These are phyloP conservation scores for Pythium chondricola DNA, from an alignment of 352 stramenopile genomes.

Conservation along the genomic window DNA sequence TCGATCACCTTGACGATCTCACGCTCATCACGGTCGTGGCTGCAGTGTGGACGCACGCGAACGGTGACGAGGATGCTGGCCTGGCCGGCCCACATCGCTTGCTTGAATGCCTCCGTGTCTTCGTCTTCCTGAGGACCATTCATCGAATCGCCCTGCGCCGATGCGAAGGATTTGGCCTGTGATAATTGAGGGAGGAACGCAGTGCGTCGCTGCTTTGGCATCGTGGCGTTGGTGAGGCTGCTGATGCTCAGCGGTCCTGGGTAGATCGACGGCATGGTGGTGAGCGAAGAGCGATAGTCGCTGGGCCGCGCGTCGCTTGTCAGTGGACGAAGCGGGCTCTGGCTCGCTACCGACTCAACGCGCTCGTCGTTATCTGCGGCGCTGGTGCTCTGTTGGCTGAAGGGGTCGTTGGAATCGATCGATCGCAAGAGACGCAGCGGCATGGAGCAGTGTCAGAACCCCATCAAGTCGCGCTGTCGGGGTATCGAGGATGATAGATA, in stretches of 20 bases:
- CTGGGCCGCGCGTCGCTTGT: background rate
- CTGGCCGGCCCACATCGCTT: conserved; percentile 83
- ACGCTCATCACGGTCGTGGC: conserved; percentile 59
- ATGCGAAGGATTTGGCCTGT: conserved; percentile 9
- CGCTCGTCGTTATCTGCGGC: background rate
- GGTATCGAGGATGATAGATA: no score
- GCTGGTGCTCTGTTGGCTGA: background rate
- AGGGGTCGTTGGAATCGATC: background rate
- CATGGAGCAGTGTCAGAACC: no score
- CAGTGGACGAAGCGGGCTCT: background rate
- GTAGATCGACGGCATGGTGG: conserved; percentile 16
- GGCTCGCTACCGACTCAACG: background rate
- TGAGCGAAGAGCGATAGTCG: background rate
- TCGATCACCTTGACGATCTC: conserved; percentile 85
- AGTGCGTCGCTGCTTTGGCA: background rate
- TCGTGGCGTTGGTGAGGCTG: background rate
- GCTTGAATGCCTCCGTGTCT: conserved; percentile 58
- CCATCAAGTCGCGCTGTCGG: no score
- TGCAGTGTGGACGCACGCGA: conserved; percentile 72
- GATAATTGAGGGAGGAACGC: conserved; percentile 5
- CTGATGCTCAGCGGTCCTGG: conserved; percentile 7
- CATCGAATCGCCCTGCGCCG: conserved; percentile 8
- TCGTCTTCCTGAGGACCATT: background rate
- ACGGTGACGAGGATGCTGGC: conserved; percentile 88
- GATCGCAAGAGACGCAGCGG: background rate